These are phyloP conservation scores for Xylaria grammica DNA, from an alignment of 495 filamentous ascomycete species.

Conservation along the genomic window DNA sequence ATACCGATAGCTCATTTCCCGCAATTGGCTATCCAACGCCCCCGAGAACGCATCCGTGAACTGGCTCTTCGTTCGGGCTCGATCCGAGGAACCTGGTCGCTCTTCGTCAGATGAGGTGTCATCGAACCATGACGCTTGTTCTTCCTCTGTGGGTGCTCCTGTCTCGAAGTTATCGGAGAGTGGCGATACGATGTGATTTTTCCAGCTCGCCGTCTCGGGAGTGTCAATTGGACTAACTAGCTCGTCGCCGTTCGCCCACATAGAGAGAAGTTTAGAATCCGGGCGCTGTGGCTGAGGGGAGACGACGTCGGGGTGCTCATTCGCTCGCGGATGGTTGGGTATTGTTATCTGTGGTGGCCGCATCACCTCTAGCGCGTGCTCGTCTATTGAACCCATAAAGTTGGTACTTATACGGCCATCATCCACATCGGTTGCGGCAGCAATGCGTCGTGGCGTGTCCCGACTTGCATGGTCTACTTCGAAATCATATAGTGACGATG, in stretches of 20 bases:
- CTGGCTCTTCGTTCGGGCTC: not conserved
- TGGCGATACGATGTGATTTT: conserved; percentile 16
- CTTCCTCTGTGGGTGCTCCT: not conserved
- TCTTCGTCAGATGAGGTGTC: conserved; percentile 10
- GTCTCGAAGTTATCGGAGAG: conserved; percentile 11
- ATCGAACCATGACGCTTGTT: conserved; percentile 22
- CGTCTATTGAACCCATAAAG: not conserved
- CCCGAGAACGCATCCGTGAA: not conserved
- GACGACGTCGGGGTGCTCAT: not conserved
- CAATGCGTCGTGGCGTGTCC: not conserved
- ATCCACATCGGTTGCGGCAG: too few species aligned
- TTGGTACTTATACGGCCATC: not conserved
- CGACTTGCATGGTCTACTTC: conserved; percentile 2
- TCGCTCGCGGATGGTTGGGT: not conserved
- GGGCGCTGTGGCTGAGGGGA: conserved; percentile 16
- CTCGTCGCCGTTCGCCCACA: conserved; percentile 22
- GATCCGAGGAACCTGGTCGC: not conserved
- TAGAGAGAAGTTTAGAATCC: conserved; percentile 5
- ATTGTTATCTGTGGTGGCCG: conserved; percentile 6
- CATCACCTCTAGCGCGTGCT: not conserved
- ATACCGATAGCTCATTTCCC: not conserved
- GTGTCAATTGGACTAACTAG: conserved; percentile 19
- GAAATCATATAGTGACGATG: conserved; percentile 1
- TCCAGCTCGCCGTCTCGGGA: conserved; percentile 3
- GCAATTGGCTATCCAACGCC: not conserved